Evolutionary conservation across 2,329 filamentous ascomycete genomes (phyloP).

Genomic region (Pseudogymnoascus sp.): DNA sequence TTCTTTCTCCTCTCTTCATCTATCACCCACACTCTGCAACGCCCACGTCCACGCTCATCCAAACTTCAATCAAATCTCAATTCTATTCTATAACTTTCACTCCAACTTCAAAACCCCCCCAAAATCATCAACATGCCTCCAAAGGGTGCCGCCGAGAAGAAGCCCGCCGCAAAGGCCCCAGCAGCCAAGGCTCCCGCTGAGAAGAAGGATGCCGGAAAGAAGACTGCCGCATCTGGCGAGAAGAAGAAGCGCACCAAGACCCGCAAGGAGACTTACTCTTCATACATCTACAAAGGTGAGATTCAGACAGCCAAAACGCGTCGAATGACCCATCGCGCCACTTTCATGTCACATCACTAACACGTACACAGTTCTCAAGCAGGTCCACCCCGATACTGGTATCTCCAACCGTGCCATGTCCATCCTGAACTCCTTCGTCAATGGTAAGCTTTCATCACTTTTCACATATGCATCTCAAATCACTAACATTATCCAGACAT

Average conservation of each 20-base stretch:
- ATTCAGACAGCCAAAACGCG: conserved; percentile 16
- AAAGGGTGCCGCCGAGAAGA: conserved; percentile 90
- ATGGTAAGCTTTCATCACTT: conserved; percentile 54
- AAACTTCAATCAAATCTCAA: conserved; percentile 28
- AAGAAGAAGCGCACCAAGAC: conserved; percentile 99
- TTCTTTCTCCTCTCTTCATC: conserved; percentile 25
- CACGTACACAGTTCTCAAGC: conserved; percentile 74
- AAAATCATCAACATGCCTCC: conserved; percentile 71
- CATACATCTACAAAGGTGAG: conserved; percentile 99
- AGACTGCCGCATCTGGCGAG: conserved; percentile 90
- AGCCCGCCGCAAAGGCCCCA: conserved; percentile 93
- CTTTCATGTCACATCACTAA: conserved; percentile 29
- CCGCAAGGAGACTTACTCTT: conserved; percentile 99
- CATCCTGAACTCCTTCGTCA: conserved; percentile 99
- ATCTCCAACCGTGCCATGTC: conserved; percentile 99
- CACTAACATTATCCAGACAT: conserved; percentile 58
- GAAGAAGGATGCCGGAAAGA: conserved; percentile 99
- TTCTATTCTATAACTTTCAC: conserved; percentile 24
- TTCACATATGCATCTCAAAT: background rate
- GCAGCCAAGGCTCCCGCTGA: conserved; percentile 78
- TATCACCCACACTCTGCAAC: conserved; percentile 22
- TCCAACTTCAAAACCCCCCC: conserved; percentile 23
- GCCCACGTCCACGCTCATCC: conserved; percentile 14
- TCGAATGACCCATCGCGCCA: background rate
- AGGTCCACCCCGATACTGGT: conserved; percentile 99